Evolutionary conservation across 139 green algal species (phyloP), one percentile per base, ranked within the genome.

Genomic region (Coelastrella sp.): DNA sequence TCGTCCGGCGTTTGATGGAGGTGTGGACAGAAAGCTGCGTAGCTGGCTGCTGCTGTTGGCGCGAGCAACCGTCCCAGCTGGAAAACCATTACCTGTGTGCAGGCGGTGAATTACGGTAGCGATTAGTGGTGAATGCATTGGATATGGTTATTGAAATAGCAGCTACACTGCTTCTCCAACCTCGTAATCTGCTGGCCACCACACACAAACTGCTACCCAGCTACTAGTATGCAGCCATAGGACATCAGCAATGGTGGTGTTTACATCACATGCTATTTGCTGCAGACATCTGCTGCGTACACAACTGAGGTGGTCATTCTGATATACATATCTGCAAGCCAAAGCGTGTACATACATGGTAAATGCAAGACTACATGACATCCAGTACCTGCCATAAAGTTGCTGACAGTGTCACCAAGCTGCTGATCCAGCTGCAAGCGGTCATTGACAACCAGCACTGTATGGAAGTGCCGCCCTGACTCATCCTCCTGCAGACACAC

Each of bases 371-470:
- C 61, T 71, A 19, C 11, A 19, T 14, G 74, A 16, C 20, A 14
- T 3, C 8, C 11, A 60, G 0, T 80, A 92, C 89, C 84, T 80
- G 77, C 13, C 14, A 91, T 32, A 61, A 93, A 93, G 7, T 68
- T 82, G 17, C 77, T 59, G 65, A 94, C 85, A 16, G 85, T 92
- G 11, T 68, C 79, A 0, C 88, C 85, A 23, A 94, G 90, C 80
- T 94, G 92, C 71, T 56, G 19, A 47, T 94, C 92, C 66, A 94
- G 90, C 81, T 94, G 92, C 85, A 93, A 68, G 17, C 92, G 81
- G 88, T 93, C 92, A 82, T 92, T 94, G 7, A 94, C 86, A n/a
- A 94, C 71, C 7, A 94, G 87, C 71, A 94, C 90, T 0, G 78
- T 89, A 32, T 86, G 82, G 59, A 94, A 91, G 23, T 71, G 75